Evolutionary conservation across 495 filamentous ascomycete species (phyloP).

Genomic region (Talaromyces trachyspermus): DNA sequence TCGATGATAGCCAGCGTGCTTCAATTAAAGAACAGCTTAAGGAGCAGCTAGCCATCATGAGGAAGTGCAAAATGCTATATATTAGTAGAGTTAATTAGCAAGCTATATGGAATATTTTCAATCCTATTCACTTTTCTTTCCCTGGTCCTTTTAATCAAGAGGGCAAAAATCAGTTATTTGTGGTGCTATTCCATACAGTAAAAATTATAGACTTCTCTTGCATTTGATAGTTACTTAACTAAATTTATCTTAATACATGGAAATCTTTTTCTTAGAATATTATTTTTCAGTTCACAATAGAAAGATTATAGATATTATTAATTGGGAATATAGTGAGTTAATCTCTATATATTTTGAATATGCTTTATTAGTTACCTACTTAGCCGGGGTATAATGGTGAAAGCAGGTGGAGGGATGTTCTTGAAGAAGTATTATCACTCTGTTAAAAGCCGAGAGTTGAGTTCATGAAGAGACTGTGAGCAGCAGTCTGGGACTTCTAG

Average conservation of each 20-base stretch:
- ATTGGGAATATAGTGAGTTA: constrained; percentile 39
- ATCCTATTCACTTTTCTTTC: background rate
- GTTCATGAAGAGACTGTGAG: no score
- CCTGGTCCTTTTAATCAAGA: constrained; percentile 12
- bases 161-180: constrained; percentile 8
- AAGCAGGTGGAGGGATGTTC: constrained; percentile 11
- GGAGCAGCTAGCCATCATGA: constrained; percentile 7
- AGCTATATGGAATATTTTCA: constrained; percentile 3
- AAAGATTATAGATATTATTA: constrained; percentile 41
- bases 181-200: constrained; percentile 7
- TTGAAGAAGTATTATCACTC: constrained; percentile 11
- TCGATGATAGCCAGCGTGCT: constrained; percentile 5
- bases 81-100: background rate
- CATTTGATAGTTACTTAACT: background rate
- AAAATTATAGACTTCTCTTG: constrained; percentile 5
- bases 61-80: constrained; percentile 5
- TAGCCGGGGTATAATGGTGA: constrained; percentile 7
- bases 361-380: constrained; percentile 4
- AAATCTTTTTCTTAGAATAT: constrained; percentile 49
- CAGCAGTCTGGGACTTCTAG: no score
- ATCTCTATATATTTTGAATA: constrained; percentile 14
- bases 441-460: constrained; percentile 4
- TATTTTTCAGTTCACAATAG: constrained; percentile 38
- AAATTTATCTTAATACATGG: constrained; percentile 44
- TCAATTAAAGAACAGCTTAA: constrained; percentile 8